phyloP scores from a whole-genome alignment of 2,329 filamentous ascomycete species.

The Colletotrichum sp. region DNA sequence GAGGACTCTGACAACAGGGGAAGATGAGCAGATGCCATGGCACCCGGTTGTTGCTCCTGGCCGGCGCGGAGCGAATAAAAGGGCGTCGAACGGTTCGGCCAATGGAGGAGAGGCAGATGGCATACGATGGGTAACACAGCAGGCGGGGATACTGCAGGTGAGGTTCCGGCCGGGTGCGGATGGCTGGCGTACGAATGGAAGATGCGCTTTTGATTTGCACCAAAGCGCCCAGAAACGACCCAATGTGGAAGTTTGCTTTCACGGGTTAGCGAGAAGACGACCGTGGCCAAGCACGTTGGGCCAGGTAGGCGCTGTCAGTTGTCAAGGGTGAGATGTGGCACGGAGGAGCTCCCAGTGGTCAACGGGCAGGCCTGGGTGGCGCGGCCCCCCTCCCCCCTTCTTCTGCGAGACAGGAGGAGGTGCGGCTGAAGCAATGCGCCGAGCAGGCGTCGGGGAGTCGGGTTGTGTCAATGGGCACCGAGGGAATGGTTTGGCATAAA shows the following conservation, averaged over 20 bases:
- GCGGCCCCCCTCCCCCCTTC: neutral
- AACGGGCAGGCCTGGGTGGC: neutral
- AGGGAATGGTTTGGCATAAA: constrained; percentile 5
- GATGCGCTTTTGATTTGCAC: neutral
- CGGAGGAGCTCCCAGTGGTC: neutral
- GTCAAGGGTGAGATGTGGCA: neutral
- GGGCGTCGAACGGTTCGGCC: neutral
- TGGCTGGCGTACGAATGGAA: neutral
- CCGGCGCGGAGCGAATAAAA: neutral
- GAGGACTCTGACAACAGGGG: neutral
- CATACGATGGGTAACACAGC: neutral
- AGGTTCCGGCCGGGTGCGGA: neutral
- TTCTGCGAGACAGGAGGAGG: neutral
- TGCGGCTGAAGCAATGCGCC: neutral
- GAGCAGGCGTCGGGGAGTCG: neutral
- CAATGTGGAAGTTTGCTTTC: neutral
- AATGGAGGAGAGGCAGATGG: neutral
- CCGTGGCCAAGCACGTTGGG: neutral
- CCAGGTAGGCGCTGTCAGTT: neutral
- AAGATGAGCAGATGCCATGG: neutral
- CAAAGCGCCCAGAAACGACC: neutral
- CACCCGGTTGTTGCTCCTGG: neutral
- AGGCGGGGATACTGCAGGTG: neutral
- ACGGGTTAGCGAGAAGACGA: neutral
- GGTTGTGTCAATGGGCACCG: constrained; percentile 2